Evolutionary conservation across 192 early-diverging fungal genomes (phyloP).

Genomic region (Gigaspora rosea): DNA sequence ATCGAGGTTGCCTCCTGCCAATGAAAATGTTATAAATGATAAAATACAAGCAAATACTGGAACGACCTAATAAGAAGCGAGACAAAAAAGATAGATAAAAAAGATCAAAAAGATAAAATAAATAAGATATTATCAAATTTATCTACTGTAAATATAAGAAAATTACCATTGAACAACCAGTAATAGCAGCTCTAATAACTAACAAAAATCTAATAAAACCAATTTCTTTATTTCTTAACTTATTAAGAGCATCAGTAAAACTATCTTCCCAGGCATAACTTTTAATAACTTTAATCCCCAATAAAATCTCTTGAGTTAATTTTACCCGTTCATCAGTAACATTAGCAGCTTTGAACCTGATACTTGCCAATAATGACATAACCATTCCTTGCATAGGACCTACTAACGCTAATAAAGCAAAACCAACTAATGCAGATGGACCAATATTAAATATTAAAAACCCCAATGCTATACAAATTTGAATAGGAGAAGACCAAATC

Average conservation of each 20-base stretch:
- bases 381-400: slow-evolving; percentile 41
- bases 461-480: slow-evolving; percentile 44
- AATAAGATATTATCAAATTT: no score
- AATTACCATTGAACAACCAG: slow-evolving; percentile 60
- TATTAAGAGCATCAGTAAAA: slow-evolving; percentile 58
- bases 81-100: no score
- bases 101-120: no score
- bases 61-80: slow-evolving; percentile 34
- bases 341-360: slow-evolving; percentile 43
- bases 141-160: no score
- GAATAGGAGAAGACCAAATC: slow-evolving; percentile 50
- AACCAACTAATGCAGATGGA: slow-evolving; percentile 63
- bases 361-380: slow-evolving; percentile 37
- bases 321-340: slow-evolving; percentile 78
- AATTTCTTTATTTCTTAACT: slow-evolving; percentile 61
- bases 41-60: slow-evolving; percentile 50
- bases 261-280: slow-evolving; percentile 72
- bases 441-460: slow-evolving; percentile 56
- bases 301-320: slow-evolving; percentile 65
- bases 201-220: slow-evolving; percentile 49
- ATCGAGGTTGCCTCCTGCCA: slow-evolving; percentile 41
- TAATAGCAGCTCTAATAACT: slow-evolving; percentile 54
- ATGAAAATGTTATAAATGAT: slow-evolving; percentile 39
- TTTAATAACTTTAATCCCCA: slow-evolving; percentile 74
- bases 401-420: slow-evolving; percentile 52